These are phyloP conservation scores for Stylosanthes scabra DNA, from an alignment of 331 rosid genomes.

Conservation along the genomic window DNA sequence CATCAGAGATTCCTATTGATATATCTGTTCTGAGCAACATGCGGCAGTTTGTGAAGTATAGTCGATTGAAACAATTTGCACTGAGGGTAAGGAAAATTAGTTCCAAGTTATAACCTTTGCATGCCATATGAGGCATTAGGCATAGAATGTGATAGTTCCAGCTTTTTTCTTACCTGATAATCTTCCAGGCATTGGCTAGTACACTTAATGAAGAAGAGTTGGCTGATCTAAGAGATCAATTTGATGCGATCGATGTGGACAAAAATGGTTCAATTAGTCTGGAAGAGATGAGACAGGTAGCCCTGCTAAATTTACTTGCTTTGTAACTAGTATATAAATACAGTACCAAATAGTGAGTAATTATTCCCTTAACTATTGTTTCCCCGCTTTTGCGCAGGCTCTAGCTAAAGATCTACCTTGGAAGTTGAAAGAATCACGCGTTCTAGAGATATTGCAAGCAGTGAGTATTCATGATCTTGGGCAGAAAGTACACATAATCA, in stretches of 20 bases:
- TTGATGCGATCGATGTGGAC: slow-evolving; percentile 96
- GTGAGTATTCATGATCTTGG: slow-evolving; percentile 57
- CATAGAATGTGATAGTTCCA: slow-evolving; percentile 16
- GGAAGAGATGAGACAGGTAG: slow-evolving; percentile 98
- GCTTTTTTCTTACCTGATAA: slow-evolving; percentile 25
- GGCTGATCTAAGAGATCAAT: slow-evolving; percentile 91
- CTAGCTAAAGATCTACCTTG: slow-evolving; percentile 99
- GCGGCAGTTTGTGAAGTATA: slow-evolving; percentile 91
- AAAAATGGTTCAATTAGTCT: slow-evolving; percentile 96
- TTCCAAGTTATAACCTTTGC: slow-evolving; percentile 20
- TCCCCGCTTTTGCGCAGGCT: slow-evolving; percentile 64
- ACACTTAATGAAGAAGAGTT: slow-evolving; percentile 89
- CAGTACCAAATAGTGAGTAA: slow-evolving; percentile 11
- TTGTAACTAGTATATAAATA: slow-evolving; percentile 4
- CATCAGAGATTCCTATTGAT: slow-evolving; percentile 94
- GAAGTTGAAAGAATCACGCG: slow-evolving; percentile 92
- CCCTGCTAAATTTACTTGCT: slow-evolving; percentile 26
- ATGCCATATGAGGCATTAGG: neutral
- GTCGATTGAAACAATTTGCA: slow-evolving; percentile 98
- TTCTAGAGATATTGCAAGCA: slow-evolving; percentile 90
- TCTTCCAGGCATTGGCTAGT: slow-evolving; percentile 92
- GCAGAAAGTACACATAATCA: slow-evolving; percentile 8
- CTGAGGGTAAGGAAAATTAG: slow-evolving; percentile 65
- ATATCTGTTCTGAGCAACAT: slow-evolving; percentile 92
- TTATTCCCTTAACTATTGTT: too few relatives aligned